phyloP scores from a whole-genome alignment of 83 land plant genomes.

The Thuja plicata region DNA sequence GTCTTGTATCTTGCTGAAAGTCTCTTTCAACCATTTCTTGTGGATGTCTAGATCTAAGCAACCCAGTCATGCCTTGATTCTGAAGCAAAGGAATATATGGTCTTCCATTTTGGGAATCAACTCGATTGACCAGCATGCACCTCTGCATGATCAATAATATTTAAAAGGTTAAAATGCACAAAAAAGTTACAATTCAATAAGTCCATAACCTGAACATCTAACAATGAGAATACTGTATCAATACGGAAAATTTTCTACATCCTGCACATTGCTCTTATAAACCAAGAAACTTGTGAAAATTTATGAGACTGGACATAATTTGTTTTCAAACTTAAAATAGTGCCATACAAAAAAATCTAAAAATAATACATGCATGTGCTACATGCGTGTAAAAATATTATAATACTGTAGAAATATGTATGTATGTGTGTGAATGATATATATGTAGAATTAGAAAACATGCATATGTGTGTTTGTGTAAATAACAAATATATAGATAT shows the following conservation, averaged over 20 bases:
- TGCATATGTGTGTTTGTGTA: background rate
- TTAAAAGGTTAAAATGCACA: background rate
- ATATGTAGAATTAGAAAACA: background rate
- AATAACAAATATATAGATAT: background rate
- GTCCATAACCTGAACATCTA: background rate
- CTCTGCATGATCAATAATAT: slow-evolving; percentile 21
- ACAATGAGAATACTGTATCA: background rate
- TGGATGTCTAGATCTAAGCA: slow-evolving; percentile 18
- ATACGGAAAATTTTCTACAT: background rate
- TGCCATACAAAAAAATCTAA: background rate
- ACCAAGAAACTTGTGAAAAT: background rate
- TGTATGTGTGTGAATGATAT: background rate
- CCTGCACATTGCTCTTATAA: background rate
- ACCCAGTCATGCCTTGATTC: slow-evolving; percentile 19
- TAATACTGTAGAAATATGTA: too few relatives aligned
- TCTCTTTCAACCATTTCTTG: slow-evolving; percentile 21
- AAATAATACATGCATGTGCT: background rate
- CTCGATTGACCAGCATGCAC: slow-evolving; percentile 38
- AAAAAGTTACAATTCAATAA: background rate
- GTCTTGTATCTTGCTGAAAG: slow-evolving; percentile 31
- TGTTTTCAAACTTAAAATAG: background rate
- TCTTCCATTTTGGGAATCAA: slow-evolving; percentile 32
- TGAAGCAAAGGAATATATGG: slow-evolving; percentile 26
- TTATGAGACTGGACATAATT: background rate
- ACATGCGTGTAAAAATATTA: too few relatives aligned